Conservation (phyloP, 768 basidiomycete genomes). For the Suillus americanus region DNA sequence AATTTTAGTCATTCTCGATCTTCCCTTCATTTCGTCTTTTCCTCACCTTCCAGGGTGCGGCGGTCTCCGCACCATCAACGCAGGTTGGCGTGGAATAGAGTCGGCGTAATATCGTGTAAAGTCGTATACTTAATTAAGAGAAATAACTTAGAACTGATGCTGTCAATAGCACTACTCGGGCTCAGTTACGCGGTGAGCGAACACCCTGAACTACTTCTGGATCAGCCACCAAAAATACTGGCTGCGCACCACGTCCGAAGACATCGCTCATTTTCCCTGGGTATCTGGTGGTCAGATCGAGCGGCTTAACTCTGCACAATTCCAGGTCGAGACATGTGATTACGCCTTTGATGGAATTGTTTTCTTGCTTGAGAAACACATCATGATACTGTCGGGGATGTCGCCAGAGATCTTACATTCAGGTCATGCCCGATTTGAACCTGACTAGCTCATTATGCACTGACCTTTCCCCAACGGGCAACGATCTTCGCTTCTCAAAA, state of each 20-base stretch:
- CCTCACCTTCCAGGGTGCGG: not conserved
- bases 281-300: not conserved
- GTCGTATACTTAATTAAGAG: not conserved
- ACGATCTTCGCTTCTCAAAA: slow-evolving; percentile 20
- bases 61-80: slow-evolving; percentile 1
- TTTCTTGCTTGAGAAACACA: not conserved
- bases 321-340: not conserved
- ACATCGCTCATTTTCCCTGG: not conserved
- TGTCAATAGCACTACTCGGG: not conserved
- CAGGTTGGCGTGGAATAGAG: not conserved
- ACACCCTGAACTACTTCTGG: not conserved
- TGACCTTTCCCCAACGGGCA: slow-evolving; percentile 21
- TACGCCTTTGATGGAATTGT: not conserved
- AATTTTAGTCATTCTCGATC: not conserved
- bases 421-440: not conserved
- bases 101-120: not conserved
- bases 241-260: not conserved
- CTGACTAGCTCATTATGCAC: not conserved
- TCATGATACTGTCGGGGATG: not conserved
- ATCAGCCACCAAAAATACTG: not conserved
- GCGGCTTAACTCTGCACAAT: not conserved
- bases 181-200: not conserved
- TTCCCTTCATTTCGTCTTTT: not conserved
- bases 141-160: not conserved
- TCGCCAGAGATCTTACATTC: not conserved